Evolutionary conservation across 345 rosid species (phyloP), one percentile per base, ranked within the genome.

Genomic region (Cardamine resedifolia): DNA sequence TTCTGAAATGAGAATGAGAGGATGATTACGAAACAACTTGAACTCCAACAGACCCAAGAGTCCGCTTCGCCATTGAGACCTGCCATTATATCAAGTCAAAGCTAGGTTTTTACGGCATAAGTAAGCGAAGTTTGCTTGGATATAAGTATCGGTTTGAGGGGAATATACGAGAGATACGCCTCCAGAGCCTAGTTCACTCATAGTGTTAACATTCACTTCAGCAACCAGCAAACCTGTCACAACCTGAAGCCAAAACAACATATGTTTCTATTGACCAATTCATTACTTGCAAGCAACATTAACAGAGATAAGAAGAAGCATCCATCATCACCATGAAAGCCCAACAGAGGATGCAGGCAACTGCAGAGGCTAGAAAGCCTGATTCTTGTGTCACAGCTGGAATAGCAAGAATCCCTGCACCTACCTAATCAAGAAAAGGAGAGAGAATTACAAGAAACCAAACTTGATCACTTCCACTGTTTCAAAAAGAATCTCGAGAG

Each of bases 51-150:
- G 77, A 70, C 21, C 98, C 97, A 56, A 94, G 84, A 71, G 98
- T 94, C 78, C 91, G 83, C 84, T 48, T 80, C 55, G 98, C 98
- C 98, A 94, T 90, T 30, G 98, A 94, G 23, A 94, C 98, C 97
- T 93, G 77, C 8, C 16, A 23, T 33, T 45, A 61, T 7, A 72
- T 33, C 7, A 48, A 24, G 53, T 49, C 24, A 70, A 63, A 64
- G 23, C 19, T 52, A 19, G 61, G 51, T 11, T 6, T 63, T 64
- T 2, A 8, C 12, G 14, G 41, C 34, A 68, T 30, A 16, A 24
- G 10, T 20, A 48, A 10, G 38, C 4, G 0, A 52, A 52, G 1
- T 12, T 26, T 19, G 2, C 51, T 36, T 3, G 41, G 19, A 15
- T 28, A 28, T 6, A 49, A 27, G 7, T 18, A 28, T 48, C 6